These are phyloP conservation scores for Clavispora phyllophila DNA, from an alignment of 805 yeast species.

Conservation along the genomic window DNA sequence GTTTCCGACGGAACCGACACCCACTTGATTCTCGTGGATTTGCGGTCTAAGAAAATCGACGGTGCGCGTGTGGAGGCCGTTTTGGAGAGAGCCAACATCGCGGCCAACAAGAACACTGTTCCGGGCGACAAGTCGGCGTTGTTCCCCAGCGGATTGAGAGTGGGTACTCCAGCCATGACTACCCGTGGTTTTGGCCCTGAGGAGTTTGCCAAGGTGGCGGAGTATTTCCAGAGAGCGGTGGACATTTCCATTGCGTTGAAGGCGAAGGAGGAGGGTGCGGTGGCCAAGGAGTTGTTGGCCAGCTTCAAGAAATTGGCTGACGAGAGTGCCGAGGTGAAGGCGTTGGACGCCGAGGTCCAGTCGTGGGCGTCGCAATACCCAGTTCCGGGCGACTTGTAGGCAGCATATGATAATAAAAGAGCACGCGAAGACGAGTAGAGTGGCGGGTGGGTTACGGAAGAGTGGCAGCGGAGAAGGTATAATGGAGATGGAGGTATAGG, in stretches of 20 bases:
- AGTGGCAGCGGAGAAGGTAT: too few species aligned
- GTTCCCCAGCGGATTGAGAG: slow-evolving; percentile 93
- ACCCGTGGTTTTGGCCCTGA: slow-evolving; percentile 81
- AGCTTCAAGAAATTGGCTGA: slow-evolving; percentile 69
- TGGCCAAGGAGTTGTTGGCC: slow-evolving; percentile 56
- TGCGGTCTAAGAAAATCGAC: slow-evolving; percentile 76
- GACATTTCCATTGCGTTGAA: slow-evolving; percentile 60
- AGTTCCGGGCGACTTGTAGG: slow-evolving; percentile 71
- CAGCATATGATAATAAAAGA: background rate
- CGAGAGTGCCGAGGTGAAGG: slow-evolving; percentile 55
- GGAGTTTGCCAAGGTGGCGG: slow-evolving; percentile 79
- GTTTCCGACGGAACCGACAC: slow-evolving; percentile 95
- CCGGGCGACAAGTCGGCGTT: slow-evolving; percentile 96
- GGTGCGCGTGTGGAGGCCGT: slow-evolving; percentile 95
- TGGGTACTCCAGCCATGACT: slow-evolving; percentile 98
- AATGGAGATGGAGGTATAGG: too few species aligned
- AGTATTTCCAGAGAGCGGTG: slow-evolving; percentile 75
- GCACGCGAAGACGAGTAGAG: too few species aligned
- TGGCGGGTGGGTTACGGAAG: too few species aligned
- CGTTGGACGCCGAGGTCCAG: slow-evolving; percentile 60
- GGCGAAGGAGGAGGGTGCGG: slow-evolving; percentile 51
- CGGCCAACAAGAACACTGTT: slow-evolving; percentile 92
- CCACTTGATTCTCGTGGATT: slow-evolving; percentile 81
- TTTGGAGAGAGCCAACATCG: slow-evolving; percentile 85
- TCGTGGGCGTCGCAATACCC: slow-evolving; percentile 74